phyloP scores from a whole-genome alignment of 768 basidiomycete species.

The Inosperma sp. region DNA sequence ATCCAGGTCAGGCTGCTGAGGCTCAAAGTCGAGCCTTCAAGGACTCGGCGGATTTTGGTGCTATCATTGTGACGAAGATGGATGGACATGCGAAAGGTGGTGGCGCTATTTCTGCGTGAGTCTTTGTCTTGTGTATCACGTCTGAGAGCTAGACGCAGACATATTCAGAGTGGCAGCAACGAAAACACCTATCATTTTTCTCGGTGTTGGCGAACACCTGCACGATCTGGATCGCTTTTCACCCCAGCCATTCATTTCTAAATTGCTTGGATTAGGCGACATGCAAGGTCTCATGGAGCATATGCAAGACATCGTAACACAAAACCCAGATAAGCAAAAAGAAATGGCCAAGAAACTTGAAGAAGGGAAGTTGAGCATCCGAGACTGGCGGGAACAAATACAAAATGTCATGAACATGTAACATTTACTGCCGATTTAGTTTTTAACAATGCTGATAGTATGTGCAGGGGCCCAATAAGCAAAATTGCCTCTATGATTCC shows the following conservation, averaged over 20 bases:
- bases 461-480: conserved; percentile 88
- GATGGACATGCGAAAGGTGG: conserved; percentile 99
- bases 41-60: conserved; percentile 95
- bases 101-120: conserved; percentile 97
- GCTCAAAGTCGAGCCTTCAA: conserved; percentile 96
- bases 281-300: conserved; percentile 97
- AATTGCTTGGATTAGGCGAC: conserved; percentile 92
- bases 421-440: conserved; percentile 21
- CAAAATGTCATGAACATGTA: conserved; percentile 98
- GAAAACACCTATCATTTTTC: conserved; percentile 97
- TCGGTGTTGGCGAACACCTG: conserved; percentile 97
- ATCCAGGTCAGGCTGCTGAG: conserved; percentile 90
- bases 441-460: neutral
- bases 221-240: conserved; percentile 94
- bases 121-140: conserved; percentile 13
- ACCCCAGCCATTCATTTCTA: conserved; percentile 96
- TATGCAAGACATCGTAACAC: conserved; percentile 92
- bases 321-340: conserved; percentile 95
- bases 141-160: conserved; percentile 11
- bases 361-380: conserved; percentile 93
- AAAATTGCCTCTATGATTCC: conserved; percentile 99
- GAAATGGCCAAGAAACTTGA: conserved; percentile 97
- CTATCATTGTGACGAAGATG: conserved; percentile 99
- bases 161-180: conserved; percentile 87
- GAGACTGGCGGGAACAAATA: conserved; percentile 97